A percentile compares a stretch with the other conserved stretches of the same genome.
Evolutionary conservation across 179 eudicot genomes (phyloP).

Genomic region (Camellia oleifera): DNA sequence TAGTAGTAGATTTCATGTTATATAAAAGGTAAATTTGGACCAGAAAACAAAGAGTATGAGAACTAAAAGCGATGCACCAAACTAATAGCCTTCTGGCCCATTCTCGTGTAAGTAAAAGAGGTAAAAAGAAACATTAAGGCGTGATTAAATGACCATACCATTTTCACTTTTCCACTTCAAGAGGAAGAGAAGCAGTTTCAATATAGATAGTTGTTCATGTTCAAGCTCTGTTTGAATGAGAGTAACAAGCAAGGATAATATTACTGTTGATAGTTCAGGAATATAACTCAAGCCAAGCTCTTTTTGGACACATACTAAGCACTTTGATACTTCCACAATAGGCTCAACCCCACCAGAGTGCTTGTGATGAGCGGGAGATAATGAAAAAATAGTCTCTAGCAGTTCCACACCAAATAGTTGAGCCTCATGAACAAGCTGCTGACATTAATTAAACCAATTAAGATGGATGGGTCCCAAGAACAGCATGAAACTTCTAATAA

Average conservation of each 20-base stretch:
- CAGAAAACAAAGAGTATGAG: background rate
- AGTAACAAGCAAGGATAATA: slow-evolving; percentile 49
- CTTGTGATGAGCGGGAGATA: slow-evolving; percentile 35
- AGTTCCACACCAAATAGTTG: slow-evolving; percentile 62
- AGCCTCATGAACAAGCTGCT: slow-evolving; percentile 63
- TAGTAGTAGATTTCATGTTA: background rate
- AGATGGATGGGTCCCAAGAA: background rate
- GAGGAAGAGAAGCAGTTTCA: slow-evolving; percentile 53
- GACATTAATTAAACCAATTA: slow-evolving; percentile 16
- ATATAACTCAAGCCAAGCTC: slow-evolving; percentile 72
- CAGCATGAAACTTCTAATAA: background rate
- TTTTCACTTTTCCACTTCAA: slow-evolving; percentile 65
- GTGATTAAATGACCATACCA: slow-evolving; percentile 40
- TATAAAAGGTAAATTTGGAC: background rate
- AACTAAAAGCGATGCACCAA: background rate
- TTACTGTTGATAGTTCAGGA: slow-evolving; percentile 46
- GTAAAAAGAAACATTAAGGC: background rate
- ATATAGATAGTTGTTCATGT: slow-evolving; percentile 60
- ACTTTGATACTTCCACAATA: slow-evolving; percentile 50
- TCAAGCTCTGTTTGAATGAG: slow-evolving; percentile 66
- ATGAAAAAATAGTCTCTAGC: slow-evolving; percentile 54
- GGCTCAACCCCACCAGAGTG: slow-evolving; percentile 45
- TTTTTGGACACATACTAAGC: slow-evolving; percentile 54
- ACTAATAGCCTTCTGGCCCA: background rate
- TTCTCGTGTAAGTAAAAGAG: background rate